Conservation (phyloP, 306 rosid genomes). For the Trifolium pratense region DNA sequence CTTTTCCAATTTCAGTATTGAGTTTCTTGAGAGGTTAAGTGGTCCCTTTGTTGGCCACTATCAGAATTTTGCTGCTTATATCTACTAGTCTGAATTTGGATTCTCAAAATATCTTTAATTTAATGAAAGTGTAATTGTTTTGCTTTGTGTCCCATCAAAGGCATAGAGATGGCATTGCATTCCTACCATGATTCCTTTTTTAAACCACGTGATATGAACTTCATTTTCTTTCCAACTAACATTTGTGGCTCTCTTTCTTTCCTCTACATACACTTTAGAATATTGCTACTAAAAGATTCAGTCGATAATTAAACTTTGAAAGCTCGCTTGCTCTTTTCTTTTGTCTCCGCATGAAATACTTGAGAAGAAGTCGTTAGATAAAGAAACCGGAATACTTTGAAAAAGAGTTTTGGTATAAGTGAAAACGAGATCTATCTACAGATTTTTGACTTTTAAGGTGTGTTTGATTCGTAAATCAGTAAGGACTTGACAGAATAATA, state of each 20-base stretch:
- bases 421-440: too few relatives aligned
- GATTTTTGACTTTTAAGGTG: too few relatives aligned
- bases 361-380: background rate
- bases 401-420: too few relatives aligned
- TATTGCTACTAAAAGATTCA: too few relatives aligned
- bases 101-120: slow-evolving; percentile 37
- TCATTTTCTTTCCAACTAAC: slow-evolving; percentile 41
- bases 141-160: slow-evolving; percentile 47
- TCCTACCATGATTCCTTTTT: slow-evolving; percentile 47
- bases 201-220: slow-evolving; percentile 40
- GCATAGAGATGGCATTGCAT: slow-evolving; percentile 47
- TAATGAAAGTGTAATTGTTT: slow-evolving; percentile 43
- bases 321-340: slow-evolving; percentile 33
- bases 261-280: slow-evolving; percentile 11
- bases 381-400: too few relatives aligned
- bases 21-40: slow-evolving; percentile 35
- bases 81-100: slow-evolving; percentile 35
- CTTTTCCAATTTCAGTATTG: slow-evolving; percentile 30
- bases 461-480: too few relatives aligned
- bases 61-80: slow-evolving; percentile 33
- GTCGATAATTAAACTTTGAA: slow-evolving; percentile 25
- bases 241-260: slow-evolving; percentile 31
- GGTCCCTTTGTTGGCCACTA: slow-evolving; percentile 47
- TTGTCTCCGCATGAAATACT: slow-evolving; percentile 3
- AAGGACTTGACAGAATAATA: too few relatives aligned